Evolutionary conservation across 768 basidiomycete genomes (phyloP), one percentile per base, ranked within the genome.

Genomic region (Phanerodontia chrysosporium): DNA sequence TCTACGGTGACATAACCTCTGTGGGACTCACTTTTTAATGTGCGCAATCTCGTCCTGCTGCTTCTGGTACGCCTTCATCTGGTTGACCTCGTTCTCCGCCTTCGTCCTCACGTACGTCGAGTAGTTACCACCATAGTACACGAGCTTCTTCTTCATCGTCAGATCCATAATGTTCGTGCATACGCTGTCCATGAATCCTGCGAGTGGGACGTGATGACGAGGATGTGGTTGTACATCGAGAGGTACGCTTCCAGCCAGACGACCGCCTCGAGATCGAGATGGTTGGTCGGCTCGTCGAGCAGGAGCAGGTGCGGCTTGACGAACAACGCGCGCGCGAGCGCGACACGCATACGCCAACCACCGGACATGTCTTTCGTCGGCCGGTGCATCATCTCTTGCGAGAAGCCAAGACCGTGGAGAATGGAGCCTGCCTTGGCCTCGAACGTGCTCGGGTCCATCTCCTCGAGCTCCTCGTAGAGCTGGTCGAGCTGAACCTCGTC

Each of bases 231-330:
- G 77, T 99, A 99, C 30, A 92, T 97, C 29, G 93, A 90, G 44
- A 98, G 81, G 75, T 99, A 99, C 12, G 96, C 96, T 72, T 99
- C 96, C 42, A 99, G 80, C 96, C 96, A 99, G 58, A 98, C 97
- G 62, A 98, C 96, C 45, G 96, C 96, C 59, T 95, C 96, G 58
- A 98, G 80, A 80, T 98, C 96, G 72, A 97, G 80, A 73, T 96
- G 95, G 71, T 92, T 93, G 30, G 92, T 92, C 22, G 88, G 88
- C 75, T 96, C 93, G 71, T 98, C 97, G 64, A 99, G 86, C 32
- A 99, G 78, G 32, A 98, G 81, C 25, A 99, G 75, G 77, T 99
- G 97, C 5, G 96, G 96, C 74, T 95, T 98, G 73, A 99, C 77
- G 74, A 98, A 98, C 42, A 99, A 81, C 1, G 96, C 96, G 49